phyloP scores from a whole-genome alignment of 495 filamentous ascomycete genomes.

The Neurospora sp. region DNA sequence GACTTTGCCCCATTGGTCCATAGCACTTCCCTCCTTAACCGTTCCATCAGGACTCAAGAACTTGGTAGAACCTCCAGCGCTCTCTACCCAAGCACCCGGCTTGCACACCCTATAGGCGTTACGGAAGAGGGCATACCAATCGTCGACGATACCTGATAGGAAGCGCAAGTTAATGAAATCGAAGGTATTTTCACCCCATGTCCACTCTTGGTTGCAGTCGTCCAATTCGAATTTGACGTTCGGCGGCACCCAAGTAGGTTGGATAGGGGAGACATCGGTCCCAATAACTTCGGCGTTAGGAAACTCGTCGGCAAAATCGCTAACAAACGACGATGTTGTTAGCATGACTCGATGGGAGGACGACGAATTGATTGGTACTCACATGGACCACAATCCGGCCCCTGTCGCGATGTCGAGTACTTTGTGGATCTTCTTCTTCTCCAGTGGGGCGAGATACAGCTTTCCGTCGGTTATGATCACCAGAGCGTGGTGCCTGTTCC shows the following conservation, averaged over 20 bases:
- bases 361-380: background rate
- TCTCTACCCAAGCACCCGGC: conserved; percentile 33
- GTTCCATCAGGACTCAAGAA: conserved; percentile 40
- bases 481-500: conserved; percentile 22
- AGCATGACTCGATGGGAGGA: background rate
- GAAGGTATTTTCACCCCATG: conserved; percentile 41
- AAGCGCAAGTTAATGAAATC: conserved; percentile 56
- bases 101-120: conserved; percentile 18
- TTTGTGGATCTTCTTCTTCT: conserved; percentile 14
- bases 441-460: conserved; percentile 27
- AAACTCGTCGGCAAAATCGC: conserved; percentile 34
- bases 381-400: conserved; percentile 41
- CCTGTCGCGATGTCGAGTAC: conserved; percentile 67
- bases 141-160: conserved; percentile 43
- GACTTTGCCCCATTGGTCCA: conserved; percentile 31
- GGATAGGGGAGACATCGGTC: conserved; percentile 42
- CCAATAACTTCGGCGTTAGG: conserved; percentile 39
- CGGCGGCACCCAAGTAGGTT: conserved; percentile 42
- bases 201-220: conserved; percentile 46
- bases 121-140: conserved; percentile 40
- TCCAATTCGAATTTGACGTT: conserved; percentile 45
- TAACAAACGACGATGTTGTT: background rate
- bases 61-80: conserved; percentile 31
- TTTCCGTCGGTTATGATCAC: conserved; percentile 30
- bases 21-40: conserved; percentile 31